These are phyloP conservation scores for Pichia scutulata DNA, from an alignment of 805 yeast genomes.

Conservation along the genomic window DNA sequence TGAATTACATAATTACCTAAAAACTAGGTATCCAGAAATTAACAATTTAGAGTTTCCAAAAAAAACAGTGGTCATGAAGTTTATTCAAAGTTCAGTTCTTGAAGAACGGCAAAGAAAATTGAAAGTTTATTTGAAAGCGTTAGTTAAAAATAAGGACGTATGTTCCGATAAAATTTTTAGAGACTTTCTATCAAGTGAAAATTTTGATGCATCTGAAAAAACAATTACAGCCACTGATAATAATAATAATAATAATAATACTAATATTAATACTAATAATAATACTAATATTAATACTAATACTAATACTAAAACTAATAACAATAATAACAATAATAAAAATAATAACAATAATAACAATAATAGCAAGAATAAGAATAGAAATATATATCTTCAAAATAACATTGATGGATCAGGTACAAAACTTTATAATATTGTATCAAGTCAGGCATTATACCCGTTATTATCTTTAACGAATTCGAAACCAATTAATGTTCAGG, in stretches of 20 bases:
- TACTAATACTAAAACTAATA: slow-evolving; percentile 6
- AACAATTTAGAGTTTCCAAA: slow-evolving; percentile 48
- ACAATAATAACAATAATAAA: slow-evolving; percentile 7
- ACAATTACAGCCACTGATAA: slow-evolving; percentile 11
- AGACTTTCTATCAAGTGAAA: slow-evolving; percentile 68
- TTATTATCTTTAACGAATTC: slow-evolving; percentile 1
- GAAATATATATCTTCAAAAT: too few relatives aligned
- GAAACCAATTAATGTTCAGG: not conserved
- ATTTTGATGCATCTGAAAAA: slow-evolving; percentile 30
- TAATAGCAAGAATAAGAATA: slow-evolving; percentile 8
- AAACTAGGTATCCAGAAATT: slow-evolving; percentile 43
- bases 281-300: slow-evolving; percentile 7
- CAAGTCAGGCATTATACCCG: slow-evolving; percentile 18
- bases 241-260: slow-evolving; percentile 6
- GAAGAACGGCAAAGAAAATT: slow-evolving; percentile 57
- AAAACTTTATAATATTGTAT: slow-evolving; percentile 26
- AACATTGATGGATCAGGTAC: slow-evolving; percentile 23
- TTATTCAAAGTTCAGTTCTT: slow-evolving; percentile 55
- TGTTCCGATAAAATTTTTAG: slow-evolving; percentile 70
- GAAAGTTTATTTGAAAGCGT: slow-evolving; percentile 50
- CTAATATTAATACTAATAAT: slow-evolving; percentile 11
- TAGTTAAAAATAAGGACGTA: slow-evolving; percentile 57
- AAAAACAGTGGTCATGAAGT: slow-evolving; percentile 59
- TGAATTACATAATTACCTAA: slow-evolving; percentile 59
- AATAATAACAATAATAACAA: slow-evolving; percentile 10